Base-by-base conservation (phyloP, 1,284 basidiomycete genomes). In the Rhodofomes roseus region DNA sequence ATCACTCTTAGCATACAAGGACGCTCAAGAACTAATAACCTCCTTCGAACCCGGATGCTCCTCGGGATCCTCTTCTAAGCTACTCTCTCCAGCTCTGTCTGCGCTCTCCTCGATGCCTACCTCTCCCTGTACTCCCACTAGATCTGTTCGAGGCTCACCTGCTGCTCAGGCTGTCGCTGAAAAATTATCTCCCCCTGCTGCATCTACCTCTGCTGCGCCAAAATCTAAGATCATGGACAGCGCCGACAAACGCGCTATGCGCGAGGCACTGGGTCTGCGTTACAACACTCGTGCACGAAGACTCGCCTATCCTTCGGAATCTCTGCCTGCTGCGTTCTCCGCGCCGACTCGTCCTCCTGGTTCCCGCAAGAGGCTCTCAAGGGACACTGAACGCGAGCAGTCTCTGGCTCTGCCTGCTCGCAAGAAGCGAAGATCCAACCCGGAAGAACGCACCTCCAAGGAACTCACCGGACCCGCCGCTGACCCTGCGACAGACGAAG, bases 61-160 rank as follows among this genome's bases (percentile, higher is more conserved):
- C 11, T 20, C 60, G 48, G 8, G 34, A 46, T 20, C 34, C 58
- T 54, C 7, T 9, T 53, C 7, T 60, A 63, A 20, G 60, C 62
- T 20, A 63, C 62, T 36, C 7, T 60, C 64, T 23, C 66, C 67
- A 7, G 63, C 60, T 46, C 61, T 66, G 2, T 66, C 67, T n/a
- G 63, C 65, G n/a, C 31, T 63, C 22, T 59, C 61, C 2, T 65
- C 66, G 27, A 65, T 63, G 36, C 64, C 64, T 36, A 60, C 58
- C 29, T 40, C 57, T 40, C 27, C 40, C 22, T 51, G 22, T 20
- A 29, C 58, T 58, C 57, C 62, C 58, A 25, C 59, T 2, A 54
- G 58, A 14, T 40, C 56, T n/a, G 9, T 18, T 1, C 39, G 46
- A 9, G n/a, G 12, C 8, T 55, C 52, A 14, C 27, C 56, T 20